These are phyloP conservation scores for Westerdykella aurantiaca DNA, from an alignment of 2,329 filamentous ascomycete species.

Conservation along the genomic window DNA sequence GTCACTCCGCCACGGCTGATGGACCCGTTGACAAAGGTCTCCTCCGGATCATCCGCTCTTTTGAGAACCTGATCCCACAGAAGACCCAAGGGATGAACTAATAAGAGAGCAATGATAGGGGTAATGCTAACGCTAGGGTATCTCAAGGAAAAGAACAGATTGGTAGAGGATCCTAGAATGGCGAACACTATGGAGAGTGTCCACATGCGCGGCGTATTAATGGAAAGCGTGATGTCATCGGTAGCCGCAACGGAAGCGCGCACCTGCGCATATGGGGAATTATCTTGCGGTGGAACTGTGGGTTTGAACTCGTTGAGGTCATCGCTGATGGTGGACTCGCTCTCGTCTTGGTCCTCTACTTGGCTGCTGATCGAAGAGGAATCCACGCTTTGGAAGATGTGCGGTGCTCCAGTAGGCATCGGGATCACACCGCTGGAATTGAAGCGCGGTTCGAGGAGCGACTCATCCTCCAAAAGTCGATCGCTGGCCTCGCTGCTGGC, in stretches of 20 bases:
- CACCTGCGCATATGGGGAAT: constrained; percentile 73
- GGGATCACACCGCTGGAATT: constrained; percentile 23
- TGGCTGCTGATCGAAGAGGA: constrained; percentile 27
- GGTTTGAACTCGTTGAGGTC: constrained; percentile 31
- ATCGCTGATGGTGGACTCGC: constrained; percentile 31
- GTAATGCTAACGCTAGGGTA: constrained; percentile 88
- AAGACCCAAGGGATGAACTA: constrained; percentile 77
- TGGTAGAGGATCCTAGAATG: constrained; percentile 73
- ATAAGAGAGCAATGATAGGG: constrained; percentile 76
- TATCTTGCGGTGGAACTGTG: constrained; percentile 53
- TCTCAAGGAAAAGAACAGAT: constrained; percentile 82
- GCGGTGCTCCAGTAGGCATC: constrained; percentile 15
- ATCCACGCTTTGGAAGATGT: constrained; percentile 20
- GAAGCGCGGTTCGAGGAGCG: constrained; percentile 30
- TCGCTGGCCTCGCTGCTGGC: constrained; percentile 21
- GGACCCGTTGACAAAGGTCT: constrained; percentile 55
- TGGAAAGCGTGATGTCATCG: constrained; percentile 71
- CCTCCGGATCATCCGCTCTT: constrained; percentile 49
- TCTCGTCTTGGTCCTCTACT: constrained; percentile 9
- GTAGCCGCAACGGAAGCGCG: constrained; percentile 71
- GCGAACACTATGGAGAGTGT: constrained; percentile 72
- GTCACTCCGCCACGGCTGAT: constrained; percentile 22
- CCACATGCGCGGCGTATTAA: constrained; percentile 88
- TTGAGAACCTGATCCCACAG: constrained; percentile 72
- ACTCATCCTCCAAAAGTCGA: constrained; percentile 22